Percentiles rank a stretch among this genome's conserved stretches.
phyloP scores from a whole-genome alignment of 805 yeast genomes.

The Nakazawaea laoshanensis region DNA sequence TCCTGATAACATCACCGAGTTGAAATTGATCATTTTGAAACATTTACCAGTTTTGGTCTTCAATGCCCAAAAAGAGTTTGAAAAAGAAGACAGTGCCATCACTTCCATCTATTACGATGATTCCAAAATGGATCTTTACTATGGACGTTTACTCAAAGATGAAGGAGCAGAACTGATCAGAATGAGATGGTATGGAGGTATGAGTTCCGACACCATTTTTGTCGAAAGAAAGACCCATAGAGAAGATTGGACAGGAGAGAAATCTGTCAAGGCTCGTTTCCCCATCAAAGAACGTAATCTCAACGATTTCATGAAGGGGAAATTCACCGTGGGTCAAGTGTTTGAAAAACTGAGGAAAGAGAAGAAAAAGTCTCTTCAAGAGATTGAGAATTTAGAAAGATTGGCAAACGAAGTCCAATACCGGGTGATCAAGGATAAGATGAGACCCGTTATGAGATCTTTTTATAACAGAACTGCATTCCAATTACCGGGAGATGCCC shows the following conservation, averaged over 20 bases:
- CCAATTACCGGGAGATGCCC: slow-evolving; percentile 98
- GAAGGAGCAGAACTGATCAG: slow-evolving; percentile 99
- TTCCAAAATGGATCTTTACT: slow-evolving; percentile 79
- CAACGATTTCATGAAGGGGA: slow-evolving; percentile 76
- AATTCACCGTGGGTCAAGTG: slow-evolving; percentile 78
- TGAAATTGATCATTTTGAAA: slow-evolving; percentile 84
- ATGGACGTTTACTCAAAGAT: slow-evolving; percentile 89
- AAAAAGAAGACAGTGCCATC: slow-evolving; percentile 89
- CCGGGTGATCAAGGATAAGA: slow-evolving; percentile 61
- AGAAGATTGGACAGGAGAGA: slow-evolving; percentile 91
- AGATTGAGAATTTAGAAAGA: slow-evolving; percentile 86
- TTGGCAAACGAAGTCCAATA: slow-evolving; percentile 92
- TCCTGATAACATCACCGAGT: slow-evolving; percentile 94
- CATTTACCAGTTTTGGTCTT: slow-evolving; percentile 96
- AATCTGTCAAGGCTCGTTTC: slow-evolving; percentile 94
- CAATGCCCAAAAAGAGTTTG: slow-evolving; percentile 94
- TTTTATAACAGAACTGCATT: slow-evolving; percentile 98
- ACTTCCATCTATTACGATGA: slow-evolving; percentile 96
- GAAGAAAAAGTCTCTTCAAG: slow-evolving; percentile 79
- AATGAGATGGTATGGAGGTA: slow-evolving; percentile 98
- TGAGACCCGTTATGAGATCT: slow-evolving; percentile 92
- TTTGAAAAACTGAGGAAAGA: slow-evolving; percentile 91
- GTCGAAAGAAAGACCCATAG: slow-evolving; percentile 92
- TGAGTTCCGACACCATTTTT: slow-evolving; percentile 74
- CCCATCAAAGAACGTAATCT: slow-evolving; percentile 86